Percentiles rank a stretch among this genome's conserved stretches.
These are phyloP conservation scores for Ehretia macrophylla DNA, from an alignment of 257 asterid species.

Conservation along the genomic window DNA sequence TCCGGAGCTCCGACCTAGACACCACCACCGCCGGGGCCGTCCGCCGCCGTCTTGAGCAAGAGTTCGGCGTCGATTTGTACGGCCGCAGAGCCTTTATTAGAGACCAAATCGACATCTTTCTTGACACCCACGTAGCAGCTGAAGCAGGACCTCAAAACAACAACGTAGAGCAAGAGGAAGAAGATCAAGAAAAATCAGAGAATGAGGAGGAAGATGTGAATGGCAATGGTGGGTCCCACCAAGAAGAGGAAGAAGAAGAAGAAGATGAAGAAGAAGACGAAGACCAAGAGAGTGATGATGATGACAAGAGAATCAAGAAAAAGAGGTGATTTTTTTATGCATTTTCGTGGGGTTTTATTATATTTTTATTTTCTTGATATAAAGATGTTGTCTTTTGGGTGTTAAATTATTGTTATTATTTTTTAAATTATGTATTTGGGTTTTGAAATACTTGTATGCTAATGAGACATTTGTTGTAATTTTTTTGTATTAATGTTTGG, in stretches of 20 bases:
- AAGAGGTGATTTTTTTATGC: conserved; percentile 14
- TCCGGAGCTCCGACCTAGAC: conserved; percentile 31
- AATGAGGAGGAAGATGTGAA: not conserved
- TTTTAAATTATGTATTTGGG: too few relatives aligned
- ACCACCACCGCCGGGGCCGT: conserved; percentile 34
- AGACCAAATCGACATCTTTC: conserved; percentile 35
- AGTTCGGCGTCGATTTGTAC: conserved; percentile 32
- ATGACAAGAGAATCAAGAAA: conserved; percentile 9
- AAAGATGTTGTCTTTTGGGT: not conserved
- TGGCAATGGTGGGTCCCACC: not conserved
- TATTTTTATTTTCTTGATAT: not conserved
- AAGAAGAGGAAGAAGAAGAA: conserved; percentile 4
- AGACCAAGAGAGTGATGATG: conserved; percentile 19
- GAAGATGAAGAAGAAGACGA: conserved; percentile 14
- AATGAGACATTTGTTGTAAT: too few relatives aligned
- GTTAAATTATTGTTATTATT: too few relatives aligned
- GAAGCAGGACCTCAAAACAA: conserved; percentile 6
- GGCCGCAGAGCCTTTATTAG: conserved; percentile 29
- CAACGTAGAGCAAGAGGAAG: conserved; percentile 14
- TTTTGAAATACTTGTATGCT: too few relatives aligned
- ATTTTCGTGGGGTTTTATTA: not conserved
- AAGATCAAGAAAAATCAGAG: not conserved
- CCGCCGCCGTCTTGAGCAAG: conserved; percentile 43
- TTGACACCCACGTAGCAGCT: conserved; percentile 9
- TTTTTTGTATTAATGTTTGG: too few relatives aligned